Evolutionary conservation across 495 filamentous ascomycete genomes (phyloP).

Genomic region (Oleoguttula mirabilis): DNA sequence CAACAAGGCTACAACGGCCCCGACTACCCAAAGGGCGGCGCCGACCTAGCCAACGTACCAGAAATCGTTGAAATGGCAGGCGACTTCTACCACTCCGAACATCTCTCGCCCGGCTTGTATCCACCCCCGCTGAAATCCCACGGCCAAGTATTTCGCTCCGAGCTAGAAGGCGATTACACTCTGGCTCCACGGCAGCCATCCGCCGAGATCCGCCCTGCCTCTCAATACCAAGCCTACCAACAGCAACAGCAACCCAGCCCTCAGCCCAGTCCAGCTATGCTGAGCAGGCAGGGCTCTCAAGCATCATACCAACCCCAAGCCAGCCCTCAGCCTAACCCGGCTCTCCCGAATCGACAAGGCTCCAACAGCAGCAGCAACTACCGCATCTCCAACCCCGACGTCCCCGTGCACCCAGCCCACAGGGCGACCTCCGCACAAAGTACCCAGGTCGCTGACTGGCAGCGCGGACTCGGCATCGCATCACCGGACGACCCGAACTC

Average conservation of each 20-base stretch:
- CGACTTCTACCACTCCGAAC: conserved; percentile 9
- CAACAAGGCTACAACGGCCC: conserved; percentile 9
- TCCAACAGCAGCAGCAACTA: conserved; percentile 2
- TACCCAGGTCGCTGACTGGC: conserved; percentile 1
- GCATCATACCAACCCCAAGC: not conserved
- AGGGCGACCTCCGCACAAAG: not conserved
- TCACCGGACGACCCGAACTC: conserved; percentile 3
- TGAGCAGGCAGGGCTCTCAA: not conserved
- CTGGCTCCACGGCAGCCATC: not conserved
- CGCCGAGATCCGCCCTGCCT: not conserved
- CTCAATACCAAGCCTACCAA: not conserved
- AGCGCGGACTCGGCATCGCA: not conserved
- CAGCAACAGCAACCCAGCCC: not conserved
- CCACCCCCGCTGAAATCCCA: conserved; percentile 10
- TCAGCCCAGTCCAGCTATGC: not conserved
- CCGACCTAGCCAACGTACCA: conserved; percentile 3
- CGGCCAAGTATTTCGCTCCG: conserved; percentile 11
- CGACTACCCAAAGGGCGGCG: conserved; percentile 1
- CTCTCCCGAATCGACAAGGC: not conserved
- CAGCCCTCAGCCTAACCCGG: not conserved
- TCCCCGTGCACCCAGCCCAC: not conserved
- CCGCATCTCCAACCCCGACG: not conserved
- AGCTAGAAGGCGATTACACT: conserved; percentile 12
- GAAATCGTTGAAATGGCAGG: conserved; percentile 13
- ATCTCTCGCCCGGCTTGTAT: conserved; percentile 3